These are phyloP conservation scores for Dalbergia cultrata DNA, from an alignment of 306 rosid species.

Conservation along the genomic window DNA sequence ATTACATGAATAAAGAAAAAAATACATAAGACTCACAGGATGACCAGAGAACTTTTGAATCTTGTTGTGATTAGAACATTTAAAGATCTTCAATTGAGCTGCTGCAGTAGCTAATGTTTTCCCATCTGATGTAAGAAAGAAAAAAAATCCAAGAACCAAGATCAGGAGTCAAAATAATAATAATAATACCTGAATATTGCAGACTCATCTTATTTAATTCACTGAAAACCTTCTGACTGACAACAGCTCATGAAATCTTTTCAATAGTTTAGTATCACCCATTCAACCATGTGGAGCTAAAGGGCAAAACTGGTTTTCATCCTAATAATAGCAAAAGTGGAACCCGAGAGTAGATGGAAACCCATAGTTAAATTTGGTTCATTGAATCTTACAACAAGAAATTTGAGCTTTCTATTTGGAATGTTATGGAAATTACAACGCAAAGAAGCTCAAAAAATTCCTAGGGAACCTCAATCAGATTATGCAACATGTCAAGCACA, in stretches of 20 bases:
- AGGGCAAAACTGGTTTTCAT: conserved; percentile 7
- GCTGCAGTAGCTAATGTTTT: conserved; percentile 88
- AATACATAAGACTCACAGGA: conserved; percentile 80
- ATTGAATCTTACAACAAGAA: conserved; percentile 11
- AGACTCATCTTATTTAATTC: conserved; percentile 39
- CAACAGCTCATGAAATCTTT: not conserved
- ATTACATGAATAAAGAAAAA: not conserved
- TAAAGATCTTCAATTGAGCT: conserved; percentile 79
- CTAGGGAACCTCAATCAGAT: conserved; percentile 22
- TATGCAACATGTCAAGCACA: not conserved
- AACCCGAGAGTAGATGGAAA: conserved; percentile 12
- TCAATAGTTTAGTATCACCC: conserved; percentile 21
- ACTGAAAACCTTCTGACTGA: conserved; percentile 37
- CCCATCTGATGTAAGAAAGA: conserved; percentile 75
- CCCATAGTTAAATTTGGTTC: conserved; percentile 27
- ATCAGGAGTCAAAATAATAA: conserved; percentile 46
- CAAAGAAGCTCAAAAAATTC: conserved; percentile 15
- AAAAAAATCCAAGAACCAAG: conserved; percentile 37
- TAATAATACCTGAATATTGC: conserved; percentile 22
- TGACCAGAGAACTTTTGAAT: conserved; percentile 91
- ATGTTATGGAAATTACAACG: conserved; percentile 16
- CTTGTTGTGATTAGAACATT: conserved; percentile 72
- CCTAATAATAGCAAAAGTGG: conserved; percentile 12
- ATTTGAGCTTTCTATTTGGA: conserved; percentile 17
- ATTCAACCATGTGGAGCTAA: conserved; percentile 28